Base-by-base conservation (phyloP, 805 yeast genomes). In the Ogataea methylovora region DNA sequence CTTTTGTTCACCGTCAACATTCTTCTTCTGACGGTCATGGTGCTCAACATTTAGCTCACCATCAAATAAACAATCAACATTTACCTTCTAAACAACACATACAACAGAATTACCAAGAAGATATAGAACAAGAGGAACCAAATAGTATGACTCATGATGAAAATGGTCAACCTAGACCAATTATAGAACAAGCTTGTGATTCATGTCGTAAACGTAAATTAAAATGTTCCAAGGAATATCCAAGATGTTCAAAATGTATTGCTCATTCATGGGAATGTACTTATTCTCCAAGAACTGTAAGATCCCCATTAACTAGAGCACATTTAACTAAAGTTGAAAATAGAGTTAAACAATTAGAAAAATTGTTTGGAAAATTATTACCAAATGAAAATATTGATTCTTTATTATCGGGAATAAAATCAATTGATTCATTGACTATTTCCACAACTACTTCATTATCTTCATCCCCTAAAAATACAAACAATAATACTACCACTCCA, bases 271-370 rank as follows among this genome's bases (percentile, higher is more conserved):
- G 94, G 83, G 70, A 71, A 22, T 85, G 95, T 55, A 59, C 73
- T 2, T 85, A 85, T 51, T 79, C 88, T 16, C 95, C 95, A 12
- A 66, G 83, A 40, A 71, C 79, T 2, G 79, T 81, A 23, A 64
- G 95, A 35, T 77, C 90, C 4, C 95, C 95, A 0, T 60, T 85
- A 36, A 85, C 95, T 0, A 63, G 95, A 44, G 85, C 82, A 4
- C 81, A 84, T 58, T 60, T 85, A 43, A 84, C 94, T 12, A 71
- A 71, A 34, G 86, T 85, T 20, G 95, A 85, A 55, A 69, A 63
- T 34, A 56, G 76, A 31, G 71, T 72, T 5, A 54, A 61, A 24
- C 63, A 55, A 25, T 50, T 77, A 36, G 80, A 76, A 48, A 41
- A 46, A 9, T 41, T 76, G 9, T 44, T 76, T 8, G 43, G 50